Conservation (phyloP, 2,329 filamentous ascomycete species). For the Xylaria sp. region DNA sequence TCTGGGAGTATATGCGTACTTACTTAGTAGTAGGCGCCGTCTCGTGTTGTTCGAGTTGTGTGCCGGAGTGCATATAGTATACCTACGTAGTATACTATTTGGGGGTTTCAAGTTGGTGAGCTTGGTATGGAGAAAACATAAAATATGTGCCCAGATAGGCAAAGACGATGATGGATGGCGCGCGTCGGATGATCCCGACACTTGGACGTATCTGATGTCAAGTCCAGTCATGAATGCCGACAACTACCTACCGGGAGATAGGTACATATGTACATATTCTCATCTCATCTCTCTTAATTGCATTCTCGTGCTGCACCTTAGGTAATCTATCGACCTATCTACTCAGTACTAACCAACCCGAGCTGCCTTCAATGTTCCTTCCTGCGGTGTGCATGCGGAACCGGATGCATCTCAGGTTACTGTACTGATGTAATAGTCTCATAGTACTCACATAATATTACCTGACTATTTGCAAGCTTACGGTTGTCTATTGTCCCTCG, state of each 20-base stretch:
- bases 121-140: background rate
- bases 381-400: too few species aligned
- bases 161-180: background rate
- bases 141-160: background rate
- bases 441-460: background rate
- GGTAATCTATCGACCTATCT: too few species aligned
- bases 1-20: too few species aligned
- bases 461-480: background rate
- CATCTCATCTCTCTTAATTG: too few species aligned
- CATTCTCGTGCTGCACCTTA: too few species aligned
- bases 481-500: background rate
- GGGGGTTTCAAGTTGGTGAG: conserved; percentile 18
- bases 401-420: background rate
- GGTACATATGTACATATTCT: too few species aligned
- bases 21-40: too few species aligned
- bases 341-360: too few species aligned
- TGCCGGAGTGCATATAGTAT: background rate
- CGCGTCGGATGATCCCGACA: conserved; percentile 7
- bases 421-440: background rate
- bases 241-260: too few species aligned
- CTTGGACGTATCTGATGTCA: background rate
- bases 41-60: background rate
- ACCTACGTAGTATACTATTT: background rate
- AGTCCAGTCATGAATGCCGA: background rate
- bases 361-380: too few species aligned